Conservation (phyloP, 2,329 filamentous ascomycete genomes). For the Aspergillus sp. region DNA sequence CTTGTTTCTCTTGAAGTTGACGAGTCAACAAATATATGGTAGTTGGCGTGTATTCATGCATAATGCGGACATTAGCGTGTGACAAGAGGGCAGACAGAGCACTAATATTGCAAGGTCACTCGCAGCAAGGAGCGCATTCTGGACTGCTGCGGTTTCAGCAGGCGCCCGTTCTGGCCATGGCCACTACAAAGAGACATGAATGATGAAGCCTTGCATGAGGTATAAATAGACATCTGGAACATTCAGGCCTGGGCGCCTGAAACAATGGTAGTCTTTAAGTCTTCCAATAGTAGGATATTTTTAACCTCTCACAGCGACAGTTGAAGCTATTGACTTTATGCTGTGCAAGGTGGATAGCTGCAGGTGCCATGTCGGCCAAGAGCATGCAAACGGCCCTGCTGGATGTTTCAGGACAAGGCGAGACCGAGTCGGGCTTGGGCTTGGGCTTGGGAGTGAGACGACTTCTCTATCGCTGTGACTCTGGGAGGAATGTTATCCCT, state of each 20-base stretch:
- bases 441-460: background rate
- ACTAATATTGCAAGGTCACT: background rate
- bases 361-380: background rate
- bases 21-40: background rate
- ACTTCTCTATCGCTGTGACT: no score
- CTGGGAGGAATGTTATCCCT: background rate
- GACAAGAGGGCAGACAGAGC: no score
- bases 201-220: background rate
- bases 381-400: background rate
- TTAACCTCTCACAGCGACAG: slow-evolving; percentile 2
- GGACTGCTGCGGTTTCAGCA: background rate
- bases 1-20: slow-evolving; percentile 5
- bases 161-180: background rate
- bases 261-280: background rate
- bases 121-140: background rate
- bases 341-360: background rate
- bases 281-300: slow-evolving; percentile 1
- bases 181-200: background rate
- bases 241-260: background rate
- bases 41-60: background rate
- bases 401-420: background rate
- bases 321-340: background rate
- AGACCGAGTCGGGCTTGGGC: background rate
- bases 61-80: background rate
- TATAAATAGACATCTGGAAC: slow-evolving; percentile 1